These are phyloP conservation scores for Pseudozyma thailandica DNA, from an alignment of 1,284 basidiomycete genomes.

Conservation along the genomic window DNA sequence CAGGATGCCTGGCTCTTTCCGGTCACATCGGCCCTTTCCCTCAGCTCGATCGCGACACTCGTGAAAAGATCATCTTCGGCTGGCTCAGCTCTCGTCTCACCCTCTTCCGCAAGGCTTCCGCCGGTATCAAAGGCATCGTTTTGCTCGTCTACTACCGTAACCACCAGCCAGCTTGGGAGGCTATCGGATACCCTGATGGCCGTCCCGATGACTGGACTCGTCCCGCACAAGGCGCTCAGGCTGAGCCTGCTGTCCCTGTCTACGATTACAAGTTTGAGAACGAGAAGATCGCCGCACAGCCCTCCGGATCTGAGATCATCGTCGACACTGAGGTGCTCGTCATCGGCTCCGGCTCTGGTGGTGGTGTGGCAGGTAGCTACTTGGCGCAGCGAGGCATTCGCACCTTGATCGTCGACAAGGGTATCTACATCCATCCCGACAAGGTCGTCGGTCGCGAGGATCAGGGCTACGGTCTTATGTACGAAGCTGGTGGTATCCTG, in stretches of 20 bases:
- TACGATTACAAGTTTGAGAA: slow-evolving; percentile 65
- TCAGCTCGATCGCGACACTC: slow-evolving; percentile 40
- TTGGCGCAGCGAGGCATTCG: slow-evolving; percentile 67
- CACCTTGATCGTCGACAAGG: slow-evolving; percentile 71
- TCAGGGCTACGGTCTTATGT: slow-evolving; percentile 68
- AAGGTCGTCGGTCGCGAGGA: slow-evolving; percentile 66
- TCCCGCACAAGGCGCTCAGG: slow-evolving; percentile 23
- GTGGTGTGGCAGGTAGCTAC: slow-evolving; percentile 68
- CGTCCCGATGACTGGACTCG: slow-evolving; percentile 57
- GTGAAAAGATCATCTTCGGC: slow-evolving; percentile 42
- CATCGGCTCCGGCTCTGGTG: slow-evolving; percentile 71
- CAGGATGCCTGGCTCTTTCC: slow-evolving; percentile 58
- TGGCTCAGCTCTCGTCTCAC: slow-evolving; percentile 58
- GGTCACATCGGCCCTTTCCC: slow-evolving; percentile 62
- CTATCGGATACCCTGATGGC: slow-evolving; percentile 64
- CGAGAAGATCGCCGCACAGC: slow-evolving; percentile 54
- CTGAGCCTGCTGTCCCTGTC: slow-evolving; percentile 21
- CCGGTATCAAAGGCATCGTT: slow-evolving; percentile 58
- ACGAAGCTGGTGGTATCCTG: slow-evolving; percentile 69
- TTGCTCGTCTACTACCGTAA: slow-evolving; percentile 63
- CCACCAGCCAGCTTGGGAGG: slow-evolving; percentile 58
- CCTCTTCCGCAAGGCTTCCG: slow-evolving; percentile 59
- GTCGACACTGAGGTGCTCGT: slow-evolving; percentile 66
- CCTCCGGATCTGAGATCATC: slow-evolving; percentile 49
- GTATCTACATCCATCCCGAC: slow-evolving; percentile 67